These are phyloP conservation scores for Metschnikowia sp. DNA, from an alignment of 805 yeast species.

Conservation along the genomic window DNA sequence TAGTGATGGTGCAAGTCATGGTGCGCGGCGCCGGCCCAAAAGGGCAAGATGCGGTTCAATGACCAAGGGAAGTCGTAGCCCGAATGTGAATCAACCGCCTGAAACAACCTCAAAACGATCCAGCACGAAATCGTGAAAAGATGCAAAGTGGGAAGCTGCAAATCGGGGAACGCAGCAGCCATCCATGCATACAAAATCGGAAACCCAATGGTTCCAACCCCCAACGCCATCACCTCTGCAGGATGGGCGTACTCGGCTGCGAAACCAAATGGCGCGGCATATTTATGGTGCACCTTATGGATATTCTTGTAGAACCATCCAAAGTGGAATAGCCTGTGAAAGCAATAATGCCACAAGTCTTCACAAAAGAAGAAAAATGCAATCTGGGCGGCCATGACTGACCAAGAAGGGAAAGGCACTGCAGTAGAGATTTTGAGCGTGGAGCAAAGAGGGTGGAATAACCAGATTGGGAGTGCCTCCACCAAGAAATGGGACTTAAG, in stretches of 20 bases:
- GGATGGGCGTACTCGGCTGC: conserved; percentile 65
- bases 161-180: conserved; percentile 51
- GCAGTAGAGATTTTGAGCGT: conserved; percentile 45
- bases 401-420: conserved; percentile 51
- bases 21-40: conserved; percentile 66
- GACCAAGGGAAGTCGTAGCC: conserved; percentile 66
- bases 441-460: conserved; percentile 55
- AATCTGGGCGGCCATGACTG: conserved; percentile 43
- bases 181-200: conserved; percentile 49
- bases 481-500: conserved; percentile 54
- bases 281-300: conserved; percentile 59
- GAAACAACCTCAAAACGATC: conserved; percentile 52
- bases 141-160: conserved; percentile 53
- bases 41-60: conserved; percentile 51
- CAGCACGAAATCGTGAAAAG: conserved; percentile 52
- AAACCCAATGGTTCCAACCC: conserved; percentile 59
- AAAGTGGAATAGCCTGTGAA: conserved; percentile 53
- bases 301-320: conserved; percentile 55
- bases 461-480: conserved; percentile 61
- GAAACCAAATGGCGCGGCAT: conserved; percentile 61
- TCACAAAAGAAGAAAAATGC: conserved; percentile 50
- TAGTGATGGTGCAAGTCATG: conserved; percentile 61
- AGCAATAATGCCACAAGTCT: conserved; percentile 61
- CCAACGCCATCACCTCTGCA: conserved; percentile 52
- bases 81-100: conserved; percentile 60